phyloP scores from a whole-genome alignment of 768 basidiomycete species.

The Hygrophorus pudorinus region DNA sequence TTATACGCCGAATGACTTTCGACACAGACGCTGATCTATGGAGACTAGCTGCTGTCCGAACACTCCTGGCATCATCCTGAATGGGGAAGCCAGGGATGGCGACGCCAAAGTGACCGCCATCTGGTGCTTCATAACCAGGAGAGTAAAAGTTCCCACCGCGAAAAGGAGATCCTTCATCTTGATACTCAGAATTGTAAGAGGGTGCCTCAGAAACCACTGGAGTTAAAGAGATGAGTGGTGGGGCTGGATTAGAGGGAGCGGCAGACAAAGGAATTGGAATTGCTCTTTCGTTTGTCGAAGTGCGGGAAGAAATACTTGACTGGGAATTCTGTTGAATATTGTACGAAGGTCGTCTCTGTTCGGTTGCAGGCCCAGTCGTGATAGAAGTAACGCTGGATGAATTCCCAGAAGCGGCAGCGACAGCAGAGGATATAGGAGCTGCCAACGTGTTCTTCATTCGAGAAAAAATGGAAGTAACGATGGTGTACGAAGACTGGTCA shows the following conservation, averaged over 20 bases:
- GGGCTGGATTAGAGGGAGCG: constrained; percentile 51
- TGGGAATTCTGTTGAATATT: constrained; percentile 33
- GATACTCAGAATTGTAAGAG: constrained; percentile 47
- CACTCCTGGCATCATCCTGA: constrained; percentile 81
- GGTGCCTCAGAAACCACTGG: constrained; percentile 76
- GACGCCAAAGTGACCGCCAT: constrained; percentile 49
- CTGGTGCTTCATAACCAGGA: constrained; percentile 44
- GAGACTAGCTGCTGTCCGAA: constrained; percentile 62
- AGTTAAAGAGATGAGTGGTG: constrained; percentile 77
- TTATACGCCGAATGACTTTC: constrained; percentile 80
- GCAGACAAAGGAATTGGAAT: constrained; percentile 46
- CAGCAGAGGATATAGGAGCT: constrained; percentile 49
- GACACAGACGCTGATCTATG: constrained; percentile 79
- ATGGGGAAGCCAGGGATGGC: constrained; percentile 91
- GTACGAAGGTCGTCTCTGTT: constrained; percentile 54
- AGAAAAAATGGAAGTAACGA: constrained; percentile 73
- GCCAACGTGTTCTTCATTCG: constrained; percentile 75
- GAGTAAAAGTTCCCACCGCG: constrained; percentile 40
- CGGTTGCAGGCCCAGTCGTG: constrained; percentile 23
- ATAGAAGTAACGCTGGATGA: constrained; percentile 22
- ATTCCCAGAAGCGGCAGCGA: constrained; percentile 27
- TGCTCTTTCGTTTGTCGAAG: constrained; percentile 43
- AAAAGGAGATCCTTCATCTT: constrained; percentile 46
- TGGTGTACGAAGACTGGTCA: constrained; percentile 77
- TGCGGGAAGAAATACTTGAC: constrained; percentile 38